A percentile compares a stretch with the other conserved stretches of the same genome.
Conservation (phyloP, 306 rosid genomes). For the Quercus alba region DNA sequence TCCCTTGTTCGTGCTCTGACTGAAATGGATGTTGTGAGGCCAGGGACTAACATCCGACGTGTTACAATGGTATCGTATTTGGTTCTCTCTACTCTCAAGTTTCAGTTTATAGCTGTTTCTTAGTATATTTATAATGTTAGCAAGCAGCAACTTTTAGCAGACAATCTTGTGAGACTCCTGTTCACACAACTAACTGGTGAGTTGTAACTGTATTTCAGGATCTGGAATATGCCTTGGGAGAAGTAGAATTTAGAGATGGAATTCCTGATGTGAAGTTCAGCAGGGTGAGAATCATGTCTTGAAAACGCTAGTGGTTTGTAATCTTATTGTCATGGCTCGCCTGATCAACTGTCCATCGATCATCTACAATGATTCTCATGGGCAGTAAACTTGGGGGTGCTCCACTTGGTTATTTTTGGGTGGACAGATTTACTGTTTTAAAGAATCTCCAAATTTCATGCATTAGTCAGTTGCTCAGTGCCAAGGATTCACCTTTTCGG, state of each 20-base stretch:
- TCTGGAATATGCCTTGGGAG: constrained; percentile 84
- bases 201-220: constrained; percentile 58
- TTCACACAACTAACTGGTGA: constrained; percentile 8
- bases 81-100: constrained; percentile 15
- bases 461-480: neutral
- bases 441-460: neutral
- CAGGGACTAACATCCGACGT: constrained; percentile 77
- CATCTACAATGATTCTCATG: neutral
- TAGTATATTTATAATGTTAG: neutral
- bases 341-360: constrained; percentile 1
- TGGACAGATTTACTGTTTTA: neutral
- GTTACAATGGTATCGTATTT: constrained; percentile 60
- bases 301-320: constrained; percentile 14
- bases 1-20: constrained; percentile 69
- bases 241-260: constrained; percentile 81
- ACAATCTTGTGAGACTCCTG: constrained; percentile 11
- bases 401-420: neutral
- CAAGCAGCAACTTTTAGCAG: neutral
- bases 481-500: neutral
- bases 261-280: constrained; percentile 96
- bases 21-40: constrained; percentile 87
- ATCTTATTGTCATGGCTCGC: neutral
- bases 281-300: constrained; percentile 60
- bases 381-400: neutral
- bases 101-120: constrained; percentile 4